Conservation (phyloP, 2,329 filamentous ascomycete species). For the Cryphonectria nitschkei region DNA sequence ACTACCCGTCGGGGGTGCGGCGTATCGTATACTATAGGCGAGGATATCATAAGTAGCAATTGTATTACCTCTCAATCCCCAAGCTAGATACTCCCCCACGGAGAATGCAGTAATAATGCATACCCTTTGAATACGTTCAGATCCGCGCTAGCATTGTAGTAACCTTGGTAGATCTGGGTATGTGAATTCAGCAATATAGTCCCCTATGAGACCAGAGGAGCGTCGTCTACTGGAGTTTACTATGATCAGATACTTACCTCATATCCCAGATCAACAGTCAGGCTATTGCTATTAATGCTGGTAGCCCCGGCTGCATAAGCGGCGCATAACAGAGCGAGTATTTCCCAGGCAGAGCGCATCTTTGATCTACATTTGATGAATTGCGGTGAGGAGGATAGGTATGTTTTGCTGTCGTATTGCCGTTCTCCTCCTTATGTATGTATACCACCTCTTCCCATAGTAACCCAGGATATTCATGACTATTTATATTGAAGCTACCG, state of each 20-base stretch:
- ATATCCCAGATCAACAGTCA: conserved; percentile 15
- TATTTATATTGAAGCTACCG: not conserved
- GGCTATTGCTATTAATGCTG: not conserved
- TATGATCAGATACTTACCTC: not conserved
- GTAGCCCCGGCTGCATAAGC: not conserved
- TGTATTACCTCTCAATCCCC: not conserved
- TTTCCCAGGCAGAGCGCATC: not conserved
- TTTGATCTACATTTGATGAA: not conserved
- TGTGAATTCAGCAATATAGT: not conserved
- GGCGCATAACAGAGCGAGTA: not conserved
- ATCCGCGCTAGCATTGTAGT: conserved; percentile 12
- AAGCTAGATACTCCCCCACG: not conserved
- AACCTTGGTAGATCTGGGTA: conserved; percentile 10
- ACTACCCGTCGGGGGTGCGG: conserved; percentile 10
- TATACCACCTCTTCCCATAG: not conserved
- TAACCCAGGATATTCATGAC: too few species aligned
- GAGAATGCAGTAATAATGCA: not conserved
- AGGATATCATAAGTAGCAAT: too few species aligned
- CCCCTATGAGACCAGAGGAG: not conserved
- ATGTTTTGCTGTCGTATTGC: not conserved
- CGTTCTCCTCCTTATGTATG: not conserved
- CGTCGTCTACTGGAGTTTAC: not conserved
- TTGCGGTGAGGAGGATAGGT: not conserved
- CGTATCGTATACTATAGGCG: conserved; percentile 16
- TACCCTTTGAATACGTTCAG: conserved; percentile 20